Evolutionary conservation across 768 basidiomycete genomes (phyloP).

Genomic region (Tylopilus balloui): DNA sequence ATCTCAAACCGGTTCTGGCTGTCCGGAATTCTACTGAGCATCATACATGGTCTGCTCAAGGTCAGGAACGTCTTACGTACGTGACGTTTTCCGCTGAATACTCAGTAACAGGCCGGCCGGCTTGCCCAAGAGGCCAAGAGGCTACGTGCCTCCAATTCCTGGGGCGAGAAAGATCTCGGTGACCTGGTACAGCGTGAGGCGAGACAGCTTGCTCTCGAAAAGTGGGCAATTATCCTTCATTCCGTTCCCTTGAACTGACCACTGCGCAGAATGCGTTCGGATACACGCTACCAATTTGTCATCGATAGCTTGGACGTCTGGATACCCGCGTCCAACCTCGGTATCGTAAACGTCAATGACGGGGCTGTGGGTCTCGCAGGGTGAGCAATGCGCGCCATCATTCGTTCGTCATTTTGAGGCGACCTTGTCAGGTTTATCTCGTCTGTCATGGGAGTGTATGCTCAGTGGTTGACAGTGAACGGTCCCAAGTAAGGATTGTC

Average conservation of each 20-base stretch:
- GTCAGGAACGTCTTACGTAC: conserved; percentile 30
- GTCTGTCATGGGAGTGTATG: conserved; percentile 62
- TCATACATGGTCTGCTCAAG: conserved; percentile 67
- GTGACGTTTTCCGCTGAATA: not conserved
- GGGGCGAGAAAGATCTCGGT: conserved; percentile 66
- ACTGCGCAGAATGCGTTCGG: conserved; percentile 51
- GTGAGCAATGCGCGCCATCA: conserved; percentile 40
- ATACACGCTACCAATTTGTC: conserved; percentile 72
- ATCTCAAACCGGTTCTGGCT: conserved; percentile 84
- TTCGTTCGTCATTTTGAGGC: conserved; percentile 1
- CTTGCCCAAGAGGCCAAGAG: conserved; percentile 57
- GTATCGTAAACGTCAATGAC: conserved; percentile 73
- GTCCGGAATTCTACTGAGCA: conserved; percentile 77
- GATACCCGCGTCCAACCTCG: conserved; percentile 83
- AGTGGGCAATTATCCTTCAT: conserved; percentile 35
- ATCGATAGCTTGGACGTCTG: conserved; percentile 85
- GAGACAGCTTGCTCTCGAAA: conserved; percentile 51
- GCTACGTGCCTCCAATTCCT: conserved; percentile 39
- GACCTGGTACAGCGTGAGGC: conserved; percentile 62
- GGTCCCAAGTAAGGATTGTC: conserved; percentile 35
- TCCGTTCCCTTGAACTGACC: conserved; percentile 3
- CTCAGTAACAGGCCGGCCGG: conserved; percentile 46
- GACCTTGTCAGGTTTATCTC: conserved; percentile 52
- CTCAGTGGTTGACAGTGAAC: conserved; percentile 58
- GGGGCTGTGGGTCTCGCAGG: conserved; percentile 83